These are phyloP conservation scores for Pseudopithomyces maydicus DNA, from an alignment of 2,329 filamentous ascomycete species.

Conservation along the genomic window DNA sequence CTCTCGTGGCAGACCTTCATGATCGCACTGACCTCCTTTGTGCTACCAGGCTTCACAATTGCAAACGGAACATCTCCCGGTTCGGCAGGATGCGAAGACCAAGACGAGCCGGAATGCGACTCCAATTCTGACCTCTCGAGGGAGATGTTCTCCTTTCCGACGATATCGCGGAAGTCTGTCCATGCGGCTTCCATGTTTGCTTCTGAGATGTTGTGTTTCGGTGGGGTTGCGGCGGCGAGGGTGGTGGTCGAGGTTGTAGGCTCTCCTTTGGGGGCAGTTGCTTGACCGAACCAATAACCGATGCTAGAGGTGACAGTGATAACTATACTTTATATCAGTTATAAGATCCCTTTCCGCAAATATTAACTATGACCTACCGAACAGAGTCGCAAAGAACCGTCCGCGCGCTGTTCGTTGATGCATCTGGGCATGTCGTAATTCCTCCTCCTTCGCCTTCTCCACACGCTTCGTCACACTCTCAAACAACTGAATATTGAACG, in stretches of 20 bases:
- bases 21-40: constrained; percentile 81
- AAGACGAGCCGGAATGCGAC: constrained; percentile 65
- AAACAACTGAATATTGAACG: constrained; percentile 66
- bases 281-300: constrained; percentile 62
- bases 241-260: constrained; percentile 62
- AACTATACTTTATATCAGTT: constrained; percentile 44
- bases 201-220: constrained; percentile 60
- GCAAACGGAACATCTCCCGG: constrained; percentile 57
- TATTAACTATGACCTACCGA: constrained; percentile 18
- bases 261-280: constrained; percentile 53
- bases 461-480: constrained; percentile 65
- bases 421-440: constrained; percentile 46
- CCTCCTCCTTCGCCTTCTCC: constrained; percentile 62
- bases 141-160: constrained; percentile 68
- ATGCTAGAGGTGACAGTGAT: constrained; percentile 56
- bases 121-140: constrained; percentile 60
- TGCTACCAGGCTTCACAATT: constrained; percentile 76
- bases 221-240: constrained; percentile 54
- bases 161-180: constrained; percentile 65
- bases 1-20: constrained; percentile 87
- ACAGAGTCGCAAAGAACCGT: constrained; percentile 41
- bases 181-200: constrained; percentile 68
- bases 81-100: constrained; percentile 60
- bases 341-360: neutral
- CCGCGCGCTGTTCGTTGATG: constrained; percentile 39